These are phyloP conservation scores for Amaranthus cruentus DNA, from an alignment of 148 eudicot species.

Conservation along the genomic window DNA sequence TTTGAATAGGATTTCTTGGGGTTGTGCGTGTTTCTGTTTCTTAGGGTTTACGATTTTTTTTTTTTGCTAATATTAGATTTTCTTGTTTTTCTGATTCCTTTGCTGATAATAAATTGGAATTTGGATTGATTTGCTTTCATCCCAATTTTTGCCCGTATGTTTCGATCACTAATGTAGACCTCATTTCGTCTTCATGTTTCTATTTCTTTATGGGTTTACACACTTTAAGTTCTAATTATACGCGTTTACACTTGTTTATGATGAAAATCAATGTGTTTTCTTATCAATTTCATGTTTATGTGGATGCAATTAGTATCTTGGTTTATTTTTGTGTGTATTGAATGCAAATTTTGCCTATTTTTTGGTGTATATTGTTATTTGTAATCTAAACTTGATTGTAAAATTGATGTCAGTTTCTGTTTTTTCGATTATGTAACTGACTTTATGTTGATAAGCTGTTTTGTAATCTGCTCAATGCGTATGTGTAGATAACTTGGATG, in stretches of 20 bases:
- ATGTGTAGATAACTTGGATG: slow-evolving; percentile 60
- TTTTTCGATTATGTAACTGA: not conserved
- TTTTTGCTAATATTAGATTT: not conserved
- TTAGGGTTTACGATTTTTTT: slow-evolving; percentile 5
- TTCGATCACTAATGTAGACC: no score
- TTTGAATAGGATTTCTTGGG: no score
- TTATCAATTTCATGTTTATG: no score
- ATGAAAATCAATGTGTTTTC: no score
- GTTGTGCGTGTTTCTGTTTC: not conserved
- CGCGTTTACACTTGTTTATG: no score
- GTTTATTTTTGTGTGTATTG: not conserved
- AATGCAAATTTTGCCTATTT: not conserved
- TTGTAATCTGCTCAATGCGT: slow-evolving; percentile 14
- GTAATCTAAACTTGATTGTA: not conserved
- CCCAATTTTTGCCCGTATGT: no score
- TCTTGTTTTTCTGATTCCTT: not conserved
- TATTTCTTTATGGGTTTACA: no score
- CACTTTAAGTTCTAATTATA: no score
- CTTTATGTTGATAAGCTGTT: not conserved
- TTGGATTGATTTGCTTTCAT: not conserved
- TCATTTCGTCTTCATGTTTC: no score
- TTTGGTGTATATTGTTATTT: not conserved
- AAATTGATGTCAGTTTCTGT: not conserved
- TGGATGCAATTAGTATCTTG: no score
- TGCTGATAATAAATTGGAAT: not conserved